Evolutionary conservation across 495 filamentous ascomycete species (phyloP).

Genomic region (Xylaria venustula): DNA sequence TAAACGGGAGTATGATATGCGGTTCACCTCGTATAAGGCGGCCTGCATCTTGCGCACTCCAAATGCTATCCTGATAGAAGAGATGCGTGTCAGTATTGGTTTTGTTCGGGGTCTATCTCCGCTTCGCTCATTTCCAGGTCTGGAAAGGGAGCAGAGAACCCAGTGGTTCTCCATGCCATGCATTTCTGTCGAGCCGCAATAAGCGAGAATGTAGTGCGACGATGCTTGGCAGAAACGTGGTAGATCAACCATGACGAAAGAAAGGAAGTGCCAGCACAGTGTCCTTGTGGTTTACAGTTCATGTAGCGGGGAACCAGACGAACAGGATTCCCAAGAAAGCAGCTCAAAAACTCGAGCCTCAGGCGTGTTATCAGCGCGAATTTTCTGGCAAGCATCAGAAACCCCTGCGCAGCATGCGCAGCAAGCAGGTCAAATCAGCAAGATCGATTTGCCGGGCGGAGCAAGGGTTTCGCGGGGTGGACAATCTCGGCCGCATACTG

Average conservation of each 20-base stretch:
- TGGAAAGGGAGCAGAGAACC: not conserved
- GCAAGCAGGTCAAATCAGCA: too few relatives aligned
- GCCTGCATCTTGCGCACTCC: conserved; percentile 4
- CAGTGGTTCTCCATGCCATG: conserved; percentile 3
- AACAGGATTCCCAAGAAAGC: not conserved
- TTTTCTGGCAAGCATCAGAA: too few relatives aligned
- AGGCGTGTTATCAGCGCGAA: not conserved
- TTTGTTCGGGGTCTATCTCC: conserved; percentile 1
- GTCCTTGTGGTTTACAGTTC: not conserved
- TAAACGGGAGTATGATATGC: not conserved
- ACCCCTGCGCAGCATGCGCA: not conserved
- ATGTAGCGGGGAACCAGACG: not conserved
- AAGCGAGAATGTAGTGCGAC: conserved; percentile 15
- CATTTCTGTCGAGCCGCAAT: conserved; percentile 16
- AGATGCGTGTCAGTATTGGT: not conserved
- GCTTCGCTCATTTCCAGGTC: not conserved
- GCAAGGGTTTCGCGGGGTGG: conserved; percentile 3
- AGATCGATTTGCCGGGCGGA: conserved; percentile 5
- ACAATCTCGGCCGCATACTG: not conserved
- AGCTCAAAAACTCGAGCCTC: not conserved
- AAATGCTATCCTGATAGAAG: not conserved
- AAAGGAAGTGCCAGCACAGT: not conserved
- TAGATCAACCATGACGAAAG: not conserved
- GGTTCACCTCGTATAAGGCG: conserved; percentile 1
- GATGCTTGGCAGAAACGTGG: conserved; percentile 12